Base-by-base conservation (phyloP, 441 rosid genomes). In the Biscutella laevigata region DNA sequence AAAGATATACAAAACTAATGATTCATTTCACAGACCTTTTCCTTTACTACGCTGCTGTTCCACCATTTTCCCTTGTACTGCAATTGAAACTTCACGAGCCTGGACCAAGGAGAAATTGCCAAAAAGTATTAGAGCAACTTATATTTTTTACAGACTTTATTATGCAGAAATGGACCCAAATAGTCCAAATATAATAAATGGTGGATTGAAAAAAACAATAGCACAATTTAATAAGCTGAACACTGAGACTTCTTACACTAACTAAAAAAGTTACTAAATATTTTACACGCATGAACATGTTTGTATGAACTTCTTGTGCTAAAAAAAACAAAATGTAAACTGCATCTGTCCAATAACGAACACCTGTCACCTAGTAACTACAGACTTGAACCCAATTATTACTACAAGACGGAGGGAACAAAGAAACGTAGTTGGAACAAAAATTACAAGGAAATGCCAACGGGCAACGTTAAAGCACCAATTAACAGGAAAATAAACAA, bases 71-170 rank as follows among this genome's bases (percentile, higher is more conserved):
- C 97, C 95, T 69, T 87, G 97, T 37, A 72, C 83, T 28, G 83
- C 77, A 73, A 90, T 83, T 66, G 84, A 88, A 66, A 86, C 97
- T 58, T 94, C 99, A 32, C 97, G 97, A 66, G 92, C 95, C 99
- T 94, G 82, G 68, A 55, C 36, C 41, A 56, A 11, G 55, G 11
- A 27, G 24, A 61, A 49, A 55, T 41, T 6, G 49, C 56, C 38
- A 33, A 41, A n/a, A 47, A 29, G 28, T 33, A 53, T 47, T 32
- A 69, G 24, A 38, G 52, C 6, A 48, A 36, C 19, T 35, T 28
- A 28, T 15, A 51, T 29, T 10, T 9, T 59, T 7, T 16, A 50
- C n/a, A 13, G 36, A 26, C 28, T 25, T 38, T 26, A 45, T 10
- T 57, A 27, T 15, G 20, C 46, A 53, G 26, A 53, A 39, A 26